Base-by-base conservation (phyloP, 805 yeast species). In the Yamadazyma endophytica region DNA sequence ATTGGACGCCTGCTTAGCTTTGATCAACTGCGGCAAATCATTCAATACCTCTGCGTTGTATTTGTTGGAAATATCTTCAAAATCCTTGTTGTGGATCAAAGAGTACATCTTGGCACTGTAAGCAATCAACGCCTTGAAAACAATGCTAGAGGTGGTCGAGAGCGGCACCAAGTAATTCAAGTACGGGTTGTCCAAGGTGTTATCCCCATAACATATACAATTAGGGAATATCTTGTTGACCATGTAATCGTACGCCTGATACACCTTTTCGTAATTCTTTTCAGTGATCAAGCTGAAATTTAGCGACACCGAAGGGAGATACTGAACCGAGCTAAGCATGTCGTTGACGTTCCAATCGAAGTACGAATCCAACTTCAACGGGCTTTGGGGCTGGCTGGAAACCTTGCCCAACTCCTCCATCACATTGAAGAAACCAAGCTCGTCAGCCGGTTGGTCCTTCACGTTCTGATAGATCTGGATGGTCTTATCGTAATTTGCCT, bases 101-200 rank as follows among this genome's bases (percentile, higher is more conserved):
- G 59, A 30, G 39, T 64, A 35, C 14, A 26, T 64, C 6, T 55
- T 49, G 4, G 69, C 66, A 24, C 64, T 50, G 5, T 66, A 54
- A 0, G 68, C 63, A 4, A 61, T 44, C 3, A 64, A 37, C 1
- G 61, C 43, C 25, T 59, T 53, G 50, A 56, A 49, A 3, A 66
- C 54, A 12, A 61, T 40, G 11, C 40, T 34, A 1, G 67, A 61
- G 9, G 43, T 39, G 19, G 46, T 42, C 1, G 68, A 61, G 27
- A 64, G 41, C 5, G 72, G 72, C 0, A 56, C 60, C 6, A 64
- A 50, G 19, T 61, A 36, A 26, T 59, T 49, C 11, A 63, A 41
- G 36, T 64, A 64, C 2, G 70, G 72, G 25, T 65, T 64, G 4
- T 30, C 37, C 8, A 21, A 32, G 6, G 47, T 17, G n/a, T 34